Evolutionary conservation across 2,329 filamentous ascomycete genomes (phyloP), one percentile per base, ranked within the genome.

Genomic region (Fusarium bulbicola): DNA sequence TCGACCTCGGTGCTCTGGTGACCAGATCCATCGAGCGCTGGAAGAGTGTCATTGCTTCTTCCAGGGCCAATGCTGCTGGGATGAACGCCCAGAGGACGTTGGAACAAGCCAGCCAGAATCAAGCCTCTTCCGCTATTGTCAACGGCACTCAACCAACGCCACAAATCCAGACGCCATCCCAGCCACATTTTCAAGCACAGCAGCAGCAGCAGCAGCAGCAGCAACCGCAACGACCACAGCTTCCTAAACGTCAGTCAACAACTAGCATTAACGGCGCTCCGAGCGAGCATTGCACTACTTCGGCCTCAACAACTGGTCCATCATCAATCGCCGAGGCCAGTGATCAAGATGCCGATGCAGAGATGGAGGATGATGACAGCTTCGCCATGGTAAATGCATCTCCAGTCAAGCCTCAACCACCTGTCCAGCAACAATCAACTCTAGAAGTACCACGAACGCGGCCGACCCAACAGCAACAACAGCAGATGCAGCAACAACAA

Each of bases 281-380:
- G 9, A 84, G 80, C 70, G 82, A 84, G 60, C 79, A 79, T 42
- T 79, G 75, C 42, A 76, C 77, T 34, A 76, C 74, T n/a, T 81
- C 78, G 13, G 73, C 75, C 10, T 79, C 79, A 14, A 81, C 81
- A 15, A 81, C 82, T 11, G 80, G 79, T 7, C 81, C 84, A 13
- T 80, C 81, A 15, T 85, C 81, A 11, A 79, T 84, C 16, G 85
- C 86, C 28, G 85, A 86, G n/a, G 85, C 82, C 39, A 87, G 85
- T 45, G 83, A 84, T 50, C 82, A 82, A 59, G 83, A 84, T 71
- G 83, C 81, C 9, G 83, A 84, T 61, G 82, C 82, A 14, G 85
- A 87, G 63, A 90, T 90, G 88, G 88, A 90, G 50, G 88, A 90
- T 42, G 87, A 88, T 58, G 87, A 89, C 50, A 85, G 83, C 59